Base-by-base conservation (phyloP, 2,329 filamentous ascomycete species). In the Fusarium domesticum region DNA sequence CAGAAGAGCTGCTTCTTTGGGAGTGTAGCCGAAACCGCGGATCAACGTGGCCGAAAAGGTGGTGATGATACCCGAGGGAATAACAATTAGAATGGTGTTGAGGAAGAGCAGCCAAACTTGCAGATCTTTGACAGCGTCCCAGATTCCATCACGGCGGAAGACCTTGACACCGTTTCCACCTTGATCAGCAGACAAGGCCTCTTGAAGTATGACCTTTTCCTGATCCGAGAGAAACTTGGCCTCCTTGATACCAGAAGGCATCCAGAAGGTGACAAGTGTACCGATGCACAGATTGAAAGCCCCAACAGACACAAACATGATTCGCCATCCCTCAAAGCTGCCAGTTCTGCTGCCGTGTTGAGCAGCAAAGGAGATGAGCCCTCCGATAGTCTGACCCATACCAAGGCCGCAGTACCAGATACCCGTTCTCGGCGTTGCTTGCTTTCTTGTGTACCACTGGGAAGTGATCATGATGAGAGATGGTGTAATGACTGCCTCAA, bases 251-350 rank as follows among this genome's bases (percentile, higher is more conserved):
- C 44, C 33, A 42, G 74, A 67, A 0, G 76, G 76, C 8, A 80
- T 67, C 17, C 70, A 56, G 33, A 67, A 52, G 39, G 70, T 66
- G 19, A 79, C 49, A 3, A 67, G 57, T 6, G 73, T 59, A 2
- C 67, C 72, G 64, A 73, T 71, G 2, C 74, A 43, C 35, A 76
- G 69, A 3, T 74, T 79, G 8, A 66, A 61, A 0, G 67, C 44
- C 2, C 77, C 76, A 1, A 77, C 68, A 18, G 76, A 61, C 44
- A 75, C 71, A 55, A 75, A 80, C 69, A 80, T 73, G 68, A 72
- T 74, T 45, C 70, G 65, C 75, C 75, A 78, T 32, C 77, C 59
- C 17, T 60, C 56, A 37, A 59, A 55, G 25, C 68, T 42, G 25
- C 42, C 35, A 6, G 33, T 40, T 14, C 16, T 60, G 20, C 64